phyloP scores from a whole-genome alignment of 495 filamentous ascomycete genomes.

The Xylaria venustula region DNA sequence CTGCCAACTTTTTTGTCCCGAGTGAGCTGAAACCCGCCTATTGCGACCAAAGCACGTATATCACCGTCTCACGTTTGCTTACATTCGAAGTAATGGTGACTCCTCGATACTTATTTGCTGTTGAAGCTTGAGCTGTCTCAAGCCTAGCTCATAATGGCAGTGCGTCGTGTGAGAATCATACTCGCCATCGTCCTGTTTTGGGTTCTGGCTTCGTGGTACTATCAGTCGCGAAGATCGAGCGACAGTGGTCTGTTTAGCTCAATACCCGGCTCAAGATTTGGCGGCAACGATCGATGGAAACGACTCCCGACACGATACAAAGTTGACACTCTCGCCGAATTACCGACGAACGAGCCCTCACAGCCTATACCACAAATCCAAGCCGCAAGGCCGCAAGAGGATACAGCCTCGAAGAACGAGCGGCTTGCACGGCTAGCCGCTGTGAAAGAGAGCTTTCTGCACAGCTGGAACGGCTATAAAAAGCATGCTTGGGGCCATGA shows the following conservation, averaged over 20 bases:
- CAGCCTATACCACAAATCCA: slow-evolving; percentile 71
- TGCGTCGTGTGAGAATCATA: slow-evolving; percentile 27
- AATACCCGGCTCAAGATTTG: slow-evolving; percentile 3
- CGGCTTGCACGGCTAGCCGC: slow-evolving; percentile 50
- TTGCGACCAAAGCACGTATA: neutral
- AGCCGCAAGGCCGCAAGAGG: slow-evolving; percentile 33
- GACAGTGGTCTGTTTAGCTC: slow-evolving; percentile 11
- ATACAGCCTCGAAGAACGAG: slow-evolving; percentile 22
- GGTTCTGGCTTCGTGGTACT: slow-evolving; percentile 30
- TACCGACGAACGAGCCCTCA: slow-evolving; percentile 67
- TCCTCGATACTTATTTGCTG: neutral
- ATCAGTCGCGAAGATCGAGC: slow-evolving; percentile 21
- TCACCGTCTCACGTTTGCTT: neutral
- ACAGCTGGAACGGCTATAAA: slow-evolving; percentile 76
- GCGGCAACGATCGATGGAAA: slow-evolving; percentile 19
- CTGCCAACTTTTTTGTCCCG: neutral
- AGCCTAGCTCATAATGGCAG: slow-evolving; percentile 20
- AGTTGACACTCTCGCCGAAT: slow-evolving; percentile 58
- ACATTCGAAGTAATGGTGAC: slow-evolving; percentile 5
- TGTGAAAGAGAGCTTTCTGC: slow-evolving; percentile 67
- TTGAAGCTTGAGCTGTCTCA: neutral
- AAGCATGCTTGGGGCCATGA: slow-evolving; percentile 73
- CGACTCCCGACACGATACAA: slow-evolving; percentile 42
- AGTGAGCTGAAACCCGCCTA: neutral
- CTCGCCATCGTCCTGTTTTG: slow-evolving; percentile 28